phyloP scores from a whole-genome alignment of 2,329 filamentous ascomycete species.

The Phoma sp. region DNA sequence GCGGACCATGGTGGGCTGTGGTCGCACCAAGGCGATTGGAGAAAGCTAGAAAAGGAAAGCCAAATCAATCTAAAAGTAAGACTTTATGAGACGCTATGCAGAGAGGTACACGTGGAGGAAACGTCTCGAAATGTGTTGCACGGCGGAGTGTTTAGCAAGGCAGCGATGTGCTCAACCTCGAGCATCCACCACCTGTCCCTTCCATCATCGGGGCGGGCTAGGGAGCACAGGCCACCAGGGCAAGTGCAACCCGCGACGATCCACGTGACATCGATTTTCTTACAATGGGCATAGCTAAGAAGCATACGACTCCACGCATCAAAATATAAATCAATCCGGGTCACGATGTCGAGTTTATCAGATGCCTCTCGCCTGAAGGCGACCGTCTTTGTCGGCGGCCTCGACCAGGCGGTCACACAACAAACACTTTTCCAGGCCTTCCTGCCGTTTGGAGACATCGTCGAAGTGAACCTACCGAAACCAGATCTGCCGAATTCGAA shows the following conservation, averaged over 20 bases:
- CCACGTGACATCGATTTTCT: slow-evolving; percentile 35
- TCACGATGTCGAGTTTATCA: slow-evolving; percentile 65
- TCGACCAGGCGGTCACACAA: slow-evolving; percentile 77
- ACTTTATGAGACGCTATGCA: slow-evolving; percentile 17
- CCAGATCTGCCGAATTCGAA: slow-evolving; percentile 79
- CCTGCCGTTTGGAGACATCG: slow-evolving; percentile 94
- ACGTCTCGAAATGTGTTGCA: slow-evolving; percentile 25
- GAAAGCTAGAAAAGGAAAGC: slow-evolving; percentile 23
- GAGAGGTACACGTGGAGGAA: slow-evolving; percentile 25
- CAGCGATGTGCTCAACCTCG: slow-evolving; percentile 35
- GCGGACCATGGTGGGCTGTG: slow-evolving; percentile 76
- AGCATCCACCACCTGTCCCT: slow-evolving; percentile 46
- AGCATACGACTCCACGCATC: slow-evolving; percentile 12
- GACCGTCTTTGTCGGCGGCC: slow-evolving; percentile 89
- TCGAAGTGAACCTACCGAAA: slow-evolving; percentile 88
- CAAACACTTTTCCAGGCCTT: slow-evolving; percentile 87
- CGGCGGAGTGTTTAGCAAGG: slow-evolving; percentile 26
- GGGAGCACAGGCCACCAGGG: slow-evolving; percentile 30
- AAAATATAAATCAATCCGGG: neutral
- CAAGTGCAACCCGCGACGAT: slow-evolving; percentile 30
- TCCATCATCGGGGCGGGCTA: slow-evolving; percentile 20
- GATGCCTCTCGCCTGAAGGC: slow-evolving; percentile 84
- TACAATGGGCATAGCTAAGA: neutral
- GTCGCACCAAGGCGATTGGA: slow-evolving; percentile 38
- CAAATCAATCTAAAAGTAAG: slow-evolving; percentile 21